Evolutionary conservation across 345 rosid genomes (phyloP), one percentile per base, ranked within the genome.

Genomic region (Acer yangbiense): DNA sequence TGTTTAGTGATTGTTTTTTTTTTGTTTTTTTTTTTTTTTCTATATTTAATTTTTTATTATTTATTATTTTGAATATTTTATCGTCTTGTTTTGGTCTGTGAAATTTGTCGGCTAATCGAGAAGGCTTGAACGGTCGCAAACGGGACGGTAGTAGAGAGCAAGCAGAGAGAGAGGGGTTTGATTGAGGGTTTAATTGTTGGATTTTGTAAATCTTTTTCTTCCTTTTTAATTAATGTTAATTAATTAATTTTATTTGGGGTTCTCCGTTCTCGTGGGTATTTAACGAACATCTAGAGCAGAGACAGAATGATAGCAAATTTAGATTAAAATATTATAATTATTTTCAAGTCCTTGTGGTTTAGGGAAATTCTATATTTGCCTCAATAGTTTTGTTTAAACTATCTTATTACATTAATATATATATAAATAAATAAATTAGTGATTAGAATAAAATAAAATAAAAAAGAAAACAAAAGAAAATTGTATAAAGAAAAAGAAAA

Each of bases 61-160:
- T 25, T 32, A 32, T 32, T 32, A 0, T 35, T 35, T 35, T 35
- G 13, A 32, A 44, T 64, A 50, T 68, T 71, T 46, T 57, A 66
- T 82, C 83, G 73, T 60, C 75, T 60, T 69, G 72, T 63, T 60
- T 76, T 73, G 75, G 71, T 72, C 69, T 75, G 84, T 54, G 77
- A 78, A 65, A 54, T 72, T 69, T 82, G 83, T 85, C 88, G 82
- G 84, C 68, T 75, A 77, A 79, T 62, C 64, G 68, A 73, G 17
- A 4, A 25, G 32, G 52, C 50, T 48, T 52, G 43, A 68, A 71
- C 9, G 75, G 77, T 72, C 76, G 77, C 13, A 77, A 82, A 79
- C 82, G 83, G 82, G 74, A 76, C 84, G 83, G 82, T 14, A 41
- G 44, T 25, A 14, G 52, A 77, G 1, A 23, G 29, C 43, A 68